Percentiles rank a stretch among this genome's conserved stretches.
Conservation (phyloP, 225 moss, liverwort and hornwort genomes). For the Pseudisothecium myosuroides region DNA sequence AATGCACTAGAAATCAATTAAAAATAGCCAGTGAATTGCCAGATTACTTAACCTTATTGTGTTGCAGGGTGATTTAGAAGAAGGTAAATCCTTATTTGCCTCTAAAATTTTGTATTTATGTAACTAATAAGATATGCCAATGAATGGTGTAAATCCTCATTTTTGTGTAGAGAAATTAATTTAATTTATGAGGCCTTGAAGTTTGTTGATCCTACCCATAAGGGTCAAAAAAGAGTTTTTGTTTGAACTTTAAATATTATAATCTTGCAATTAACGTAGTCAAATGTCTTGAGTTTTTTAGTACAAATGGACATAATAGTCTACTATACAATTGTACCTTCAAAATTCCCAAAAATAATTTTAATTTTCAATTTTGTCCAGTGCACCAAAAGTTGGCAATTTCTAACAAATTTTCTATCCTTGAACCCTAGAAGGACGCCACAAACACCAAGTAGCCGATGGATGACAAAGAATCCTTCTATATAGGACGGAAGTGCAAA, state of each 20-base stretch:
- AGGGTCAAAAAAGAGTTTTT: background rate
- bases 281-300: background rate
- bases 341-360: background rate
- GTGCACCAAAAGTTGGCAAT: background rate
- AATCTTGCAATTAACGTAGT: background rate
- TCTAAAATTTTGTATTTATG: background rate
- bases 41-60: background rate
- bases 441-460: no score
- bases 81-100: background rate
- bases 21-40: no score
- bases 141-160: background rate
- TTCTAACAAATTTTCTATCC: no score
- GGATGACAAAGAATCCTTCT: no score
- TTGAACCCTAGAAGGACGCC: no score
- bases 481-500: no score
- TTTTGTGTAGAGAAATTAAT: background rate
- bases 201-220: fast-evolving
- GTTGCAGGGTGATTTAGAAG: background rate
- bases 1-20: no score
- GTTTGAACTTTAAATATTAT: background rate
- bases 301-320: background rate
- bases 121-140: background rate
- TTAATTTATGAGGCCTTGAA: background rate
- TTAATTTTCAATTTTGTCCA: background rate
- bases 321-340: background rate